Conservation (phyloP, 108 stramenopile genomes). For the Bacterosira constricta region DNA sequence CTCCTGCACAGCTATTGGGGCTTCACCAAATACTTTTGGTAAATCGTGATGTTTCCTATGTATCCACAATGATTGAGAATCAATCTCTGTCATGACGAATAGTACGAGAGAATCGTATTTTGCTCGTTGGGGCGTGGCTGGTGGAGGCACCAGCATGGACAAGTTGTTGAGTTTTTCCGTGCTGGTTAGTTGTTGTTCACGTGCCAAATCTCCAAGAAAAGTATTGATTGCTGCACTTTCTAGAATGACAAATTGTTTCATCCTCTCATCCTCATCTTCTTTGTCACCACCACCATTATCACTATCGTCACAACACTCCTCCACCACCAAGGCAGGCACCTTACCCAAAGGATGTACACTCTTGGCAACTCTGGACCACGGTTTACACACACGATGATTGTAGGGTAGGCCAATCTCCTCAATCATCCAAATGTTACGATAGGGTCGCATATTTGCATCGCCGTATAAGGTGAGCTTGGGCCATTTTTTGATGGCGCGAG, state of each 20-base stretch:
- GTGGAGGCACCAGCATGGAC: constrained; percentile 56
- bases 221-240: constrained; percentile 86
- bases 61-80: constrained; percentile 79
- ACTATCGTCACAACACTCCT: background rate
- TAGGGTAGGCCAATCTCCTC: constrained; percentile 68
- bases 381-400: constrained; percentile 42
- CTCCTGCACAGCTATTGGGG: constrained; percentile 65
- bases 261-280: background rate
- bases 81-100: constrained; percentile 67
- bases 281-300: background rate
- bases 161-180: too few relatives aligned
- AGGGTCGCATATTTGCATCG: constrained; percentile 62
- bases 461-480: constrained; percentile 57
- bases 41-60: constrained; percentile 72
- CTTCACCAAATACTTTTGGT: constrained; percentile 56
- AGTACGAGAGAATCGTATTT: constrained; percentile 68
- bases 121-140: constrained; percentile 62
- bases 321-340: constrained; percentile 66
- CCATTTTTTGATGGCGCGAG: constrained; percentile 2
- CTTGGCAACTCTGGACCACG: constrained; percentile 40
- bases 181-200: constrained; percentile 26
- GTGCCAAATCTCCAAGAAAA: constrained; percentile 66
- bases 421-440: constrained; percentile 87
- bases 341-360: constrained; percentile 72
- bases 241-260: constrained; percentile 44